These are phyloP conservation scores for Penicillium sp. DNA, from an alignment of 2,329 filamentous ascomycete species.

Conservation along the genomic window DNA sequence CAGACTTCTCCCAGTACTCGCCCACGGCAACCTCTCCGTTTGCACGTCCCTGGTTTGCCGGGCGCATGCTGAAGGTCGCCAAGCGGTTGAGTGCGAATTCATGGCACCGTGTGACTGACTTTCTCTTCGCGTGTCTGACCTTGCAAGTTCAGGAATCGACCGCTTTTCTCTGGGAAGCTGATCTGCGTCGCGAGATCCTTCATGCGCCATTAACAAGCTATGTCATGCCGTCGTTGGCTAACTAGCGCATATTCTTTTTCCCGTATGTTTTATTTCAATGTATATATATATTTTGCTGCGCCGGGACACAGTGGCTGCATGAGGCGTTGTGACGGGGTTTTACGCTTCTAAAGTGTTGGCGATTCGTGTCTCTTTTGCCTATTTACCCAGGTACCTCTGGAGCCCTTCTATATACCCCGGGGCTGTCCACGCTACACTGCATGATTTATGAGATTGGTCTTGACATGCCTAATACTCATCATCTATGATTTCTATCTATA, in stretches of 20 bases:
- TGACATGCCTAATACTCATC: background rate
- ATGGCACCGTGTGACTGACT: conserved; percentile 38
- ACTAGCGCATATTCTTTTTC: background rate
- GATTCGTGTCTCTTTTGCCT: too few relatives aligned
- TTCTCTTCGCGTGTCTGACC: conserved; percentile 38
- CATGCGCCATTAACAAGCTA: conserved; percentile 38
- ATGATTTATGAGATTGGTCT: background rate
- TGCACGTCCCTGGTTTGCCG: conserved; percentile 40
- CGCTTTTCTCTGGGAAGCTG: conserved; percentile 32
- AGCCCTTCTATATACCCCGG: too few relatives aligned
- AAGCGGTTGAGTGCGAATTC: conserved; percentile 35
- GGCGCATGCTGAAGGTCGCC: conserved; percentile 42
- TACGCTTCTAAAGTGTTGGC: too few relatives aligned
- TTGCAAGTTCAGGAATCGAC: conserved; percentile 24
- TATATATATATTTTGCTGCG: too few relatives aligned
- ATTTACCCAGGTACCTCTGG: too few relatives aligned
- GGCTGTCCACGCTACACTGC: background rate
- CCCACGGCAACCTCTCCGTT: conserved; percentile 24
- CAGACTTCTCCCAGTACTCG: conserved; percentile 33
- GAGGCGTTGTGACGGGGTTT: too few relatives aligned
- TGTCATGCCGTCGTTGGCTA: conserved; percentile 24
- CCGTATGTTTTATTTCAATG: background rate
- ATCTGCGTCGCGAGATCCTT: conserved; percentile 38
- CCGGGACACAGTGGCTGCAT: too few relatives aligned
- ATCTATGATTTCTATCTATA: background rate